Evolutionary conservation across 805 yeast genomes (phyloP).

Genomic region (Ogataea glucozyma): DNA sequence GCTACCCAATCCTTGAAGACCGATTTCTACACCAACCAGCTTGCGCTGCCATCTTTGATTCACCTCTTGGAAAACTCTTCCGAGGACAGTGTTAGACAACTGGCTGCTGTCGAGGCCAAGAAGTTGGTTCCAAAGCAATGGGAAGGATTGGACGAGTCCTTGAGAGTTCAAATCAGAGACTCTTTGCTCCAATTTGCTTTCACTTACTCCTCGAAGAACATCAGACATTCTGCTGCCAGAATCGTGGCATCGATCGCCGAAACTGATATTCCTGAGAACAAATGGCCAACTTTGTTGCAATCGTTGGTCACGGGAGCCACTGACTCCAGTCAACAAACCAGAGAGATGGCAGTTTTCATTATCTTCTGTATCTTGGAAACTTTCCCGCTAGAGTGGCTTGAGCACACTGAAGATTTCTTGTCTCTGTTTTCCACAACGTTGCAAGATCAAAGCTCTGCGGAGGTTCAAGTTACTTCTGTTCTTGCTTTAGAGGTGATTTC

Average conservation of each 20-base stretch:
- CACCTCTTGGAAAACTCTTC: conserved; percentile 73
- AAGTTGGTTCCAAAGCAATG: conserved; percentile 76
- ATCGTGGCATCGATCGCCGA: conserved; percentile 85
- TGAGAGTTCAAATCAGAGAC: conserved; percentile 62
- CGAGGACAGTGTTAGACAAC: conserved; percentile 74
- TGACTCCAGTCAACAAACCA: conserved; percentile 47
- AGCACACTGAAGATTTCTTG: conserved; percentile 66
- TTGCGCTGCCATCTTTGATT: conserved; percentile 77
- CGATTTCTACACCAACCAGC: conserved; percentile 70
- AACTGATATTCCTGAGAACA: conserved; percentile 60
- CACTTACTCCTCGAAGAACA: conserved; percentile 57
- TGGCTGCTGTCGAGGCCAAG: conserved; percentile 96
- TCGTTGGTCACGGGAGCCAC: conserved; percentile 67
- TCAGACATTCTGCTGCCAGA: conserved; percentile 88
- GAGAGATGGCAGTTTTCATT: conserved; percentile 84
- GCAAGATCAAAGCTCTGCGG: conserved; percentile 58
- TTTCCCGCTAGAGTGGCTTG: conserved; percentile 55
- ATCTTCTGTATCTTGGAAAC: conserved; percentile 77
- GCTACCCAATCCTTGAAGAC: conserved; percentile 76
- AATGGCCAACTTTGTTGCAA: conserved; percentile 80
- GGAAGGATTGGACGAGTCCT: conserved; percentile 50
- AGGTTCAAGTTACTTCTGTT: conserved; percentile 80
- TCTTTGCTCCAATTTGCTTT: conserved; percentile 71
- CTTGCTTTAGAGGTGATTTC: conserved; percentile 76
- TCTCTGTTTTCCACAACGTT: conserved; percentile 69